Base-by-base conservation (phyloP, 2,329 filamentous ascomycete species). In the Fulvia fulva region DNA sequence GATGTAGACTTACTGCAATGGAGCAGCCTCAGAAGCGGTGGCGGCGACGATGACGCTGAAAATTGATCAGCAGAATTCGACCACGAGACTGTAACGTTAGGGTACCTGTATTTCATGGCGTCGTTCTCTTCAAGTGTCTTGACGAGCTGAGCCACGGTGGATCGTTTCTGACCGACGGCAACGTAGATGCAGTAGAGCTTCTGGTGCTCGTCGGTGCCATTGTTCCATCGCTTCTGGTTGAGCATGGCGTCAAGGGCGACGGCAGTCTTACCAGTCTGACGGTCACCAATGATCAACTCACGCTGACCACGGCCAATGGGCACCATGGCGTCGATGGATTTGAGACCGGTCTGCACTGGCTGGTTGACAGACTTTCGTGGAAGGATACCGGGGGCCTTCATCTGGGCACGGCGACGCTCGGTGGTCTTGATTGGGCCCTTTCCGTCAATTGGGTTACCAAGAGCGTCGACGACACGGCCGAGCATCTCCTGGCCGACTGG, bases 131-230 rank as follows among this genome's bases (percentile, higher is more conserved):
- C 93, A 59, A 99, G 90, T 66, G 94, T 97, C 90, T 97, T 91
- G 84, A 99, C 94, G 73, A 99, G 88, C 86, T 99, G 94, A 69
- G 94, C 94, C 72, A 99, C 93, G 70, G 94, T 99, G 71, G 94
- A 97, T 79, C 94, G 91, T 88, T 99, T 99, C 87, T 99, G 94
- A 75, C 94, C 94, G 72, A 99, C 87, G 75, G 94, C 94, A 73
- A 97, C 94, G 87, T 99, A 99, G 81, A 99, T 84, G 78, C 93
- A 97, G 90, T 96, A 99, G 60, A 99, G 91, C 87, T 99, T 99
- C 89, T 97, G 93, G 77, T 78, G 81, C 87, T 99, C 94, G 76
- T 97, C 92, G 78, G 75, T 83, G 76, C 79, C 73, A 77, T 80
- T 83, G 87, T 99, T 99, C 93, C 93, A 97, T 76, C 93, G 86